A percentile compares a stretch with the other conserved stretches of the same genome.
Conservation (phyloP, 495 filamentous ascomycete species). For the Gamarada debralockiae region DNA sequence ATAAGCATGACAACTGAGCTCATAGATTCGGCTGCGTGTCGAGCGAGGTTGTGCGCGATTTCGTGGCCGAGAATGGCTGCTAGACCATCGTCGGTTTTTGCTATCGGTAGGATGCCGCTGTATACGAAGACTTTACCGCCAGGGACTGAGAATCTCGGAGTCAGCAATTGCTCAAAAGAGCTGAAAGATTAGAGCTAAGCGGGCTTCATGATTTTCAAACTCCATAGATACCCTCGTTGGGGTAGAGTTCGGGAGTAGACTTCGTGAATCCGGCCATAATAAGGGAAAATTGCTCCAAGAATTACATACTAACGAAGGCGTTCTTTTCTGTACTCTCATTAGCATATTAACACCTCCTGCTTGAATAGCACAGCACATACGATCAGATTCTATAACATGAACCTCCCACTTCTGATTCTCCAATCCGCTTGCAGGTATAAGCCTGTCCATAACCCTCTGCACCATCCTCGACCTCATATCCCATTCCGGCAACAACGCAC, state of each 20-base stretch:
- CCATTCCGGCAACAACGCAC: constrained; percentile 35
- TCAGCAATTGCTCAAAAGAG: too few species aligned
- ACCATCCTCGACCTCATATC: constrained; percentile 46
- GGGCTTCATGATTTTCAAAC: too few species aligned
- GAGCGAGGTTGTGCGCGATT: constrained; percentile 88
- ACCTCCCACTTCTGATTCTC: constrained; percentile 71
- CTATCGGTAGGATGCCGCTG: constrained; percentile 73
- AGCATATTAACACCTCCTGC: background rate
- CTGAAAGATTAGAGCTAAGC: too few species aligned
- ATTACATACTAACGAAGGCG: constrained; percentile 88
- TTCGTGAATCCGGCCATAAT: too few species aligned
- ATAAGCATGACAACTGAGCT: constrained; percentile 51
- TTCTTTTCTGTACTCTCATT: constrained; percentile 42
- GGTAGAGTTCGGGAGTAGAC: too few species aligned
- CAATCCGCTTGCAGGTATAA: constrained; percentile 68
- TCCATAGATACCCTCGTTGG: too few species aligned
- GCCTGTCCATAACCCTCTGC: constrained; percentile 59
- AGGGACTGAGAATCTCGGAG: too few species aligned
- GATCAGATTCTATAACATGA: constrained; percentile 70
- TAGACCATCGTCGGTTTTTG: constrained; percentile 66
- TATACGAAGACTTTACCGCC: constrained; percentile 95
- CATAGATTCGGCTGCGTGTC: constrained; percentile 74
- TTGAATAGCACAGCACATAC: constrained; percentile 10
- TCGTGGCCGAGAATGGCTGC: constrained; percentile 89
- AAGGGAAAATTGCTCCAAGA: too few species aligned